Evolutionary conservation across 2,329 filamentous ascomycete genomes (phyloP).

Genomic region (Lanzia echinophila): DNA sequence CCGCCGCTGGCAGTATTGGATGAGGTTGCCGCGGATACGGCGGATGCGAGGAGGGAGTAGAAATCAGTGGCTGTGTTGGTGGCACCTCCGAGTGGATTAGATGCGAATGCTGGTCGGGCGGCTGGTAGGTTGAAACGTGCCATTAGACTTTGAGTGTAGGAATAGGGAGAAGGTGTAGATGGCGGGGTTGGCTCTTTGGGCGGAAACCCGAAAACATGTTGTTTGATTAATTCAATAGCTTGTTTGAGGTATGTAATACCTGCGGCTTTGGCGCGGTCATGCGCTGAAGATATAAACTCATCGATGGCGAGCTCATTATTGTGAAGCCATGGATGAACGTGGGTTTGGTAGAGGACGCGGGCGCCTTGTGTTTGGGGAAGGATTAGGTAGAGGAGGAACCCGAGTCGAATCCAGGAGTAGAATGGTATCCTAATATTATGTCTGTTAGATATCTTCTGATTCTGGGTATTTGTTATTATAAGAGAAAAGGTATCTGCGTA

Average conservation of each 20-base stretch:
- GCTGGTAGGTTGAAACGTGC: constrained; percentile 79
- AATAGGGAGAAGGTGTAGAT: constrained; percentile 38
- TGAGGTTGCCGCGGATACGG: constrained; percentile 48
- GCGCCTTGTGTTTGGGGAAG: constrained; percentile 97
- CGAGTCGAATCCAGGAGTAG: constrained; percentile 83
- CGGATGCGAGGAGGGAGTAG: constrained; percentile 69
- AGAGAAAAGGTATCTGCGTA: constrained; percentile 30
- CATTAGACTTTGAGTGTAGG: constrained; percentile 76
- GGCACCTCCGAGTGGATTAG: constrained; percentile 30
- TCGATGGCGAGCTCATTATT: constrained; percentile 88
- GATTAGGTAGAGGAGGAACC: constrained; percentile 87
- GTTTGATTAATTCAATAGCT: constrained; percentile 64
- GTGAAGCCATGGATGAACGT: constrained; percentile 81
- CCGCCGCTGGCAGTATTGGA: constrained; percentile 19
- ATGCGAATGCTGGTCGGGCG: constrained; percentile 47
- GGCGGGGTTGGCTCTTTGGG: constrained; percentile 43
- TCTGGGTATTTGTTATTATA: background rate
- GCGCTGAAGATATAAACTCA: constrained; percentile 73
- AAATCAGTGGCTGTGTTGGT: constrained; percentile 55
- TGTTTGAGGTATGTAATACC: constrained; percentile 71
- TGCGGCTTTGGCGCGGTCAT: constrained; percentile 69
- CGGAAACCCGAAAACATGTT: constrained; percentile 72
- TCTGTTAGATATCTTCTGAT: background rate
- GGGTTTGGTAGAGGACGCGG: constrained; percentile 73
- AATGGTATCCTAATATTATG: constrained; percentile 65